Base-by-base conservation (phyloP, 2,329 filamentous ascomycete species). In the Colletotrichum sp. region DNA sequence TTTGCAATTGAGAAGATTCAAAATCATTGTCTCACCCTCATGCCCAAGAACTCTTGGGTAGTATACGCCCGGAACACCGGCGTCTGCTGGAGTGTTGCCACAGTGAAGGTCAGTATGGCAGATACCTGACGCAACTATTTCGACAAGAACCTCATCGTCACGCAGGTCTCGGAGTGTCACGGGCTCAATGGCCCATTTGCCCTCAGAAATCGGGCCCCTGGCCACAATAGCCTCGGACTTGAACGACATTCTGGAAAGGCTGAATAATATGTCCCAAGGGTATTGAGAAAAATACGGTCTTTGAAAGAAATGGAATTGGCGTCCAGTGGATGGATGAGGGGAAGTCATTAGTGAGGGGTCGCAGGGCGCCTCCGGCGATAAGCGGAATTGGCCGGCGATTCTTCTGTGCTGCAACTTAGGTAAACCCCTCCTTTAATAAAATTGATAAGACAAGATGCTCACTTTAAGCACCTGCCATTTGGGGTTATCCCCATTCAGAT, bases 91-190 rank as follows among this genome's bases (percentile, higher is more conserved):
- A 0, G 80, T 82, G 10, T 85, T 83, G 4, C 86, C 88, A 68
- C 89, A 86, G 32, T 87, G 81, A 12, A 90, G 79, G 77, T 92
- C 90, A 0, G 89, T 90, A 75, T 92, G 90, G 76, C 90, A 92
- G 66, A 92, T 86, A 0, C 90, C 90, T 0, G 87, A 87, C 1
- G 90, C 89, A 1, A 90, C 83, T 74, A 91, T 88, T 57, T 89
- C 87, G 5, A 91, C 86, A 3, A 91, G 82, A 3, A 91, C 81
- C 80, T 91, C 90, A 34, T 89, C 86, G 26, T 52, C 30, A 26
- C 70, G 70, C 24, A 76, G 70, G n/a, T 76, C 79, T 13, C 81
- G 80, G 15, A 83, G 79, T 2, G 77, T 79, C 1, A 84, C 81
- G 1, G 79, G 76, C 32, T 84, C 82, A 8, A 84, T 78, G 3